Percentiles rank a stretch among this genome's conserved stretches.
Conservation (phyloP, 75 land plant species). For the Isoetes taiwanensis region DNA sequence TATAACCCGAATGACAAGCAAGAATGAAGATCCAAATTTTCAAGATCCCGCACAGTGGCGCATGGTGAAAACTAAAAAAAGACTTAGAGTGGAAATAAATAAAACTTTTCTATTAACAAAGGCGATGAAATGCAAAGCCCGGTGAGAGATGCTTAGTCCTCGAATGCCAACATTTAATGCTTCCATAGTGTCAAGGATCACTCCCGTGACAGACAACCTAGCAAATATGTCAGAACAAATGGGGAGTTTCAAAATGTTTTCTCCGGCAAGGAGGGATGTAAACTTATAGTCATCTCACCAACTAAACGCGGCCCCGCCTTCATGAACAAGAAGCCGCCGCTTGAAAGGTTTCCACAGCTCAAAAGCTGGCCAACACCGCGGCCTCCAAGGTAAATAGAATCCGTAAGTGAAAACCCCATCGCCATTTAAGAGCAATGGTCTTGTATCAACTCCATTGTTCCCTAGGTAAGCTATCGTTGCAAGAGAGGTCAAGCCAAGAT, state of each 20-base stretch:
- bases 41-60: no score
- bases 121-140: no score
- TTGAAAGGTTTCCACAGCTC: constrained; percentile 78
- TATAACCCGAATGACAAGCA: no score
- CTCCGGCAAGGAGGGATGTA: no score
- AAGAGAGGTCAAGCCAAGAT: constrained; percentile 36
- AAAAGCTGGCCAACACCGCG: constrained; percentile 57
- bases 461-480: constrained; percentile 43
- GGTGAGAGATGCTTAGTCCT: constrained; percentile 77
- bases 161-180: constrained; percentile 79
- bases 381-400: constrained; percentile 78
- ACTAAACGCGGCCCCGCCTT: no score
- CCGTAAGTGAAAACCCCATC: constrained; percentile 45
- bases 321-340: constrained; percentile 80
- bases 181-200: constrained; percentile 71
- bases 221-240: no score
- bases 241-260: no score
- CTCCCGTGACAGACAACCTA: constrained; percentile 93
- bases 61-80: no score
- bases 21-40: no score
- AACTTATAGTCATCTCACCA: no score
- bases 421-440: constrained; percentile 42
- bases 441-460: constrained; percentile 58
- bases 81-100: no score
- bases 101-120: no score